phyloP scores from a whole-genome alignment of 2,329 filamentous ascomycete genomes.

The Alternaria viburni region DNA sequence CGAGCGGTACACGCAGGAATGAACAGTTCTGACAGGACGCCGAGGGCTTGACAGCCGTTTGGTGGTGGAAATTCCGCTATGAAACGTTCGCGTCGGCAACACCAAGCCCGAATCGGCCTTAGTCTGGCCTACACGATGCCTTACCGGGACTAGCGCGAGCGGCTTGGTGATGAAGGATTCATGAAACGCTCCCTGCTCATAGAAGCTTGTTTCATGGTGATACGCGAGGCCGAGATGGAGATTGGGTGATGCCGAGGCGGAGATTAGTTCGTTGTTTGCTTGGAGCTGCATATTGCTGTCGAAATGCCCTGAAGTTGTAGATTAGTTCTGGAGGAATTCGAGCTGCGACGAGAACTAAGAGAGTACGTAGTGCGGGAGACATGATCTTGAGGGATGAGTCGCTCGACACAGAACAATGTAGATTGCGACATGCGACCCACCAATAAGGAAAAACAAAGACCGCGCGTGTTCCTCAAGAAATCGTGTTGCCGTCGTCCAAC shows the following conservation, averaged over 20 bases:
- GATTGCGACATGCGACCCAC: not conserved
- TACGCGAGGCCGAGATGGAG: conserved; percentile 10
- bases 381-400: not conserved
- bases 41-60: conserved; percentile 12
- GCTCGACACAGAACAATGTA: not conserved
- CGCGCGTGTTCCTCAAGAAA: not conserved
- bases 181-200: conserved; percentile 21
- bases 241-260: conserved; percentile 11
- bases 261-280: not conserved
- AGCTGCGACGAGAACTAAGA: not conserved
- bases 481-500: not conserved
- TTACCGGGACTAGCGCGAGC: conserved; percentile 5
- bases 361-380: not conserved
- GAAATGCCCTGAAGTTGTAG: not conserved
- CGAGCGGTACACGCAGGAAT: conserved; percentile 10
- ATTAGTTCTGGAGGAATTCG: not conserved
- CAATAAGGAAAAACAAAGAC: not conserved
- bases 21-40: conserved; percentile 13
- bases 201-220: conserved; percentile 21
- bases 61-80: conserved; percentile 18
- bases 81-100: conserved; percentile 23
- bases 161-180: conserved; percentile 21
- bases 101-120: conserved; percentile 9
- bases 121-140: not conserved
- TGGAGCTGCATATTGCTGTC: not conserved